Evolutionary conservation across 257 asterid genomes (phyloP).

Genomic region (Solanum pinnatisectum): DNA sequence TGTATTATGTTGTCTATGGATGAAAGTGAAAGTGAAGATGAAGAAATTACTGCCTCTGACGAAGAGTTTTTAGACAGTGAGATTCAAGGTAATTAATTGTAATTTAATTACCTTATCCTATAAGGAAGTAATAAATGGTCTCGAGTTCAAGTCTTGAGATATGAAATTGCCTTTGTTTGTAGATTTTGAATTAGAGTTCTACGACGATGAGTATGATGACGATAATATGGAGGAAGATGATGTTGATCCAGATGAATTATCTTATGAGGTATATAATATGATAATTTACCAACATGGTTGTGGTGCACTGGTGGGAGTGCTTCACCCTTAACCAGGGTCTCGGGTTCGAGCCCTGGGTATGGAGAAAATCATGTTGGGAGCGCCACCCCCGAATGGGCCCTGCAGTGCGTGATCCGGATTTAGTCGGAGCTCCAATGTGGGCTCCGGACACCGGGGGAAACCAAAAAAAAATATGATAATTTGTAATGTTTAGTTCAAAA

Average conservation of each 20-base stretch:
- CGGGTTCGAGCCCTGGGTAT: no score
- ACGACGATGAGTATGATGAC: background rate
- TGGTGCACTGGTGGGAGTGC: no score
- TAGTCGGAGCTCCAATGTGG: no score
- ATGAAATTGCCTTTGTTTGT: background rate
- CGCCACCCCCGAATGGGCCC: no score
- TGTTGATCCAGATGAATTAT: slow-evolving; percentile 52
- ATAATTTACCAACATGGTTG: background rate
- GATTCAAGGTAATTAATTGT: slow-evolving; percentile 4
- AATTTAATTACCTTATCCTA: background rate
- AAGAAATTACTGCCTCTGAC: slow-evolving; percentile 6
- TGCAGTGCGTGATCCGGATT: no score
- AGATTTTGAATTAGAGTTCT: background rate
- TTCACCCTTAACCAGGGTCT: no score
- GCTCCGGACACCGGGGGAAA: no score
- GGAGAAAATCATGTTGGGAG: no score
- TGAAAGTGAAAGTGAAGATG: slow-evolving; percentile 26
- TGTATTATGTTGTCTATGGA: slow-evolving; percentile 14
- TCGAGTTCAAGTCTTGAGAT: background rate
- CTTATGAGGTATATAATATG: slow-evolving; percentile 39
- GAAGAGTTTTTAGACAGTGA: slow-evolving; percentile 22
- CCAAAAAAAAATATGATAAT: background rate
- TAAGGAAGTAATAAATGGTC: background rate
- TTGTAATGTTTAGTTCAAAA: background rate
- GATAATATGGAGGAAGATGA: slow-evolving; percentile 41